phyloP scores from a whole-genome alignment of 805 yeast species.

The Millerozyma miso region DNA sequence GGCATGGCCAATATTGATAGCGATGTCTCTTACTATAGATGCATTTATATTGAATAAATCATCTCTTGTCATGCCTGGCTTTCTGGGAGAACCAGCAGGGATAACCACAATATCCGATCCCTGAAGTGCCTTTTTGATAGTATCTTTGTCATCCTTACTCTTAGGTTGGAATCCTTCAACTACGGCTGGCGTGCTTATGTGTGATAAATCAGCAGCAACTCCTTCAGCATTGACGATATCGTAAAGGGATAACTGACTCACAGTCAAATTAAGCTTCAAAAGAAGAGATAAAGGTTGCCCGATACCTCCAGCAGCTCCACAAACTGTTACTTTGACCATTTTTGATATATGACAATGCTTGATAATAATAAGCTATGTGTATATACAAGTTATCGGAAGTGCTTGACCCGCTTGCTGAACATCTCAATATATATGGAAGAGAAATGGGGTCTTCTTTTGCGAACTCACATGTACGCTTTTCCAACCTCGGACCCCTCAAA shows the following conservation, averaged over 20 bases:
- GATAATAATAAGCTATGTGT: no score
- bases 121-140: conserved; percentile 33
- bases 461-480: neutral
- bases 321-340: conserved; percentile 44
- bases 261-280: conserved; percentile 36
- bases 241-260: conserved; percentile 36
- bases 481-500: neutral
- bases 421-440: neutral
- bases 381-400: no score
- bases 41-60: conserved; percentile 46
- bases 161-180: conserved; percentile 41
- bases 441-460: neutral
- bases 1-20: conserved; percentile 33
- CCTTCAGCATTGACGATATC: conserved; percentile 45
- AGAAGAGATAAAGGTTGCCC: conserved; percentile 45
- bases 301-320: conserved; percentile 49
- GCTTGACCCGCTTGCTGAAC: neutral
- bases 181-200: conserved; percentile 36
- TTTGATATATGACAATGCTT: conserved; percentile 1
- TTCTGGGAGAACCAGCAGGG: conserved; percentile 47
- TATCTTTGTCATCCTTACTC: conserved; percentile 33
- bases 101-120: conserved; percentile 39
- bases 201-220: conserved; percentile 44
- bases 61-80: conserved; percentile 47
- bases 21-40: conserved; percentile 40